These are phyloP conservation scores for Tulasnella sp. DNA, from an alignment of 768 basidiomycete species.

Conservation along the genomic window DNA sequence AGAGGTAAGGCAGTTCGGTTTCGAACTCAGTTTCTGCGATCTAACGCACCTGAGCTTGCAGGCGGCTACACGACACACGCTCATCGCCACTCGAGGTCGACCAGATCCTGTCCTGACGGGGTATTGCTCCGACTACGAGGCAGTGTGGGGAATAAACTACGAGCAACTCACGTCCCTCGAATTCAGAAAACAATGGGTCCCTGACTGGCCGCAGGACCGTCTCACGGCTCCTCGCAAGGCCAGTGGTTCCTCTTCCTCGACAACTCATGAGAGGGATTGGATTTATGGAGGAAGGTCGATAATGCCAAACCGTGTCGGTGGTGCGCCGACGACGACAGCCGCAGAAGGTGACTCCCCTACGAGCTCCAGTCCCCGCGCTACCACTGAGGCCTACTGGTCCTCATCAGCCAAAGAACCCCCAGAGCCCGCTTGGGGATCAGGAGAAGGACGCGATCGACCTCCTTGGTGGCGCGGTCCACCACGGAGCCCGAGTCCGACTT, in stretches of 20 bases:
- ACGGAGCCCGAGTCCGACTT: background rate
- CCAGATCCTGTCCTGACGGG: background rate
- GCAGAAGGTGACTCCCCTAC: background rate
- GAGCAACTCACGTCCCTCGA: slow-evolving; percentile 11
- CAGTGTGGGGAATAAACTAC: slow-evolving; percentile 10
- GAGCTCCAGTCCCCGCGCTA: background rate
- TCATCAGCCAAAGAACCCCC: background rate
- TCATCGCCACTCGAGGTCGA: background rate
- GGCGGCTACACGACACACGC: background rate
- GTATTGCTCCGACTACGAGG: slow-evolving; percentile 14
- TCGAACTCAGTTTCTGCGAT: background rate
- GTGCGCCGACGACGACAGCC: background rate
- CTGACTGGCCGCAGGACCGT: background rate
- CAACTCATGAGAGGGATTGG: background rate
- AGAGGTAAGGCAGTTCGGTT: background rate
- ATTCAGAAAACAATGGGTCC: slow-evolving; percentile 14
- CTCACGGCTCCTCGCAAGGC: background rate
- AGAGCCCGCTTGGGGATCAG: background rate
- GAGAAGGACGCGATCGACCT: background rate
- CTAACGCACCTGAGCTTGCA: background rate
- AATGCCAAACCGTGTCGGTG: background rate
- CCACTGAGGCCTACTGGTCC: slow-evolving; percentile 3
- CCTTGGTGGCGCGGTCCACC: background rate
- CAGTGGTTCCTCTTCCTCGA: background rate
- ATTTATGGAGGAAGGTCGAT: background rate